A percentile compares a stretch with the other conserved stretches of the same genome.
phyloP scores from a whole-genome alignment of 139 green algal species.

The Microglena sp. region DNA sequence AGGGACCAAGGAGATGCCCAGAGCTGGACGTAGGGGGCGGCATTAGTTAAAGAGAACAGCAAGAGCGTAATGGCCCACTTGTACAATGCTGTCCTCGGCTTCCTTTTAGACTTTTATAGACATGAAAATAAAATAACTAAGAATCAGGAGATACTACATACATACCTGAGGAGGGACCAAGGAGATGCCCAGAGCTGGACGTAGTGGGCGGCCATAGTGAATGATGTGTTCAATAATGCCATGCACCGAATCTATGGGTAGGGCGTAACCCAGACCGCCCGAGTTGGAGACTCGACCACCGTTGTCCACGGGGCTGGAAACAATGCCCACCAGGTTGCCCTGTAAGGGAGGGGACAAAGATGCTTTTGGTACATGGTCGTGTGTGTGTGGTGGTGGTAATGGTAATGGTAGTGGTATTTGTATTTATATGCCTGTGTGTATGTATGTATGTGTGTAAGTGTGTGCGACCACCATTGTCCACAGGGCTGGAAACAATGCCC shows the following conservation, averaged over 20 bases:
- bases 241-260: constrained; percentile 56
- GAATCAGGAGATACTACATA: neutral
- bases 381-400: too few species aligned
- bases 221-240: constrained; percentile 63
- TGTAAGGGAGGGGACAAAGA: constrained; percentile 4
- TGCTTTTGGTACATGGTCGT: neutral
- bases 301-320: neutral
- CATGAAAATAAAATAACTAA: too few species aligned
- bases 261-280: constrained; percentile 50
- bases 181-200: constrained; percentile 52
- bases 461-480: too few species aligned
- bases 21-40: constrained; percentile 38
- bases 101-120: too few species aligned
- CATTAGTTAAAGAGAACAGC: constrained; percentile 64
- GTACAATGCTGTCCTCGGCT: too few species aligned
- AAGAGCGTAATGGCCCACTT: too few species aligned
- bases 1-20: constrained; percentile 65
- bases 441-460: too few species aligned
- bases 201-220: constrained; percentile 46
- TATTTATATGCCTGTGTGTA: too few species aligned
- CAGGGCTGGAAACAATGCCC: too few species aligned
- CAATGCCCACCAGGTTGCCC: constrained; percentile 15
- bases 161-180: constrained; percentile 48
- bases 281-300: constrained; percentile 1
- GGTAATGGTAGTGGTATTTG: too few species aligned